Conservation (phyloP, 2,329 filamentous ascomycete species). For the Epichloe glyceriae region DNA sequence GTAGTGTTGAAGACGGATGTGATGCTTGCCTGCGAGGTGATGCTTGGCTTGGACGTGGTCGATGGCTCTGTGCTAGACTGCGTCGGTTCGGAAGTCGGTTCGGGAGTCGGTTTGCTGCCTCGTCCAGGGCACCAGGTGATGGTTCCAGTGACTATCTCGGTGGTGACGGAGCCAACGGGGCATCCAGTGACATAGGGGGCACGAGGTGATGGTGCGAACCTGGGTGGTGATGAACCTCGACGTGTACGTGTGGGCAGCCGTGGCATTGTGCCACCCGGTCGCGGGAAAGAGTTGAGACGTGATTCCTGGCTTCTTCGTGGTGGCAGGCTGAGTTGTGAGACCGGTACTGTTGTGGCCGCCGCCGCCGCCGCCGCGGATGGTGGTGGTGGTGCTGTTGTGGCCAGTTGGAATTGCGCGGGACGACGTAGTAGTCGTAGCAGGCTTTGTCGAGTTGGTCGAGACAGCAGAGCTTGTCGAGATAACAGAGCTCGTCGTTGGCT, state of each 20-base stretch:
- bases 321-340: not conserved
- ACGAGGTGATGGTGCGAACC: constrained; percentile 20
- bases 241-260: constrained; percentile 11
- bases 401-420: not conserved
- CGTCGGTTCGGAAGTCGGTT: not conserved
- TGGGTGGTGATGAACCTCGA: constrained; percentile 16
- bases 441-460: constrained; percentile 7
- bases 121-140: constrained; percentile 25
- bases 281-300: constrained; percentile 7
- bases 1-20: constrained; percentile 37
- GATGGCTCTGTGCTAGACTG: not conserved
- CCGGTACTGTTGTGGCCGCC: not conserved
- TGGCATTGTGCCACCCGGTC: constrained; percentile 9
- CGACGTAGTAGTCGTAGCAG: not conserved
- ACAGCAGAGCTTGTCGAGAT: constrained; percentile 2
- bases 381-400: not conserved
- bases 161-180: constrained; percentile 17
- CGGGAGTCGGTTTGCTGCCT: not conserved
- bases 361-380: not conserved
- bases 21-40: constrained; percentile 7
- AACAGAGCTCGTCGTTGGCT: constrained; percentile 4
- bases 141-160: constrained; percentile 14
- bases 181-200: constrained; percentile 16
- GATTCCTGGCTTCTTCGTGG: constrained; percentile 2
- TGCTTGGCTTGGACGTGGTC: not conserved